These are phyloP conservation scores for Endoconidiophora laricicola DNA, from an alignment of 2,329 filamentous ascomycete genomes.

Conservation along the genomic window DNA sequence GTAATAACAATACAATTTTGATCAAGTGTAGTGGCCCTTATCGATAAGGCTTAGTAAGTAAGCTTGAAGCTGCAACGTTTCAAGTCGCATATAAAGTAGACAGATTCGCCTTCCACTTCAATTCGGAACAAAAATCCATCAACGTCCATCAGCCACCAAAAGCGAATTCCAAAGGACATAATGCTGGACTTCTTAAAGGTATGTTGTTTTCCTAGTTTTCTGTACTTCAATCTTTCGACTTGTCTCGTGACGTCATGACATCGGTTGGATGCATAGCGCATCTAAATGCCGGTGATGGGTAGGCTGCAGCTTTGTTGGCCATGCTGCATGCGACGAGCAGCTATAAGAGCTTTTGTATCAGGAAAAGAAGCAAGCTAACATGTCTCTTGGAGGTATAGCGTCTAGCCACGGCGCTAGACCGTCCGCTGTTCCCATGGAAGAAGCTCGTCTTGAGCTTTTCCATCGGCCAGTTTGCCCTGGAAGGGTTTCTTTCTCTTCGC, in stretches of 20 bases:
- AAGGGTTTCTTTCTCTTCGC: slow-evolving; percentile 73
- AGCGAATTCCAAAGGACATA: slow-evolving; percentile 5
- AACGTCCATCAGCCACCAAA: not conserved
- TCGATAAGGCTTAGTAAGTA: not conserved
- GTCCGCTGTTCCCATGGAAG: slow-evolving; percentile 94
- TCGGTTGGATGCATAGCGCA: too few relatives aligned
- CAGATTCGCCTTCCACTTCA: not conserved
- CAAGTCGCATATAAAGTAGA: not conserved
- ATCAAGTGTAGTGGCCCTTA: not conserved
- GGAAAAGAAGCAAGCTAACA: slow-evolving; percentile 6
- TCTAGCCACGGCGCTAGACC: slow-evolving; percentile 75
- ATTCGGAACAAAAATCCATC: not conserved
- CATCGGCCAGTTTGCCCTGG: slow-evolving; percentile 75
- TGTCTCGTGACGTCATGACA: slow-evolving; percentile 4
- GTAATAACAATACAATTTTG: too few relatives aligned
- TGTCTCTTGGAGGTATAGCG: slow-evolving; percentile 28
- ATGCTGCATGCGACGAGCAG: not conserved
- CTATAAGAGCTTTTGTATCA: not conserved
- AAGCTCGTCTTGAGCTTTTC: slow-evolving; percentile 89
- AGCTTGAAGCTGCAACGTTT: slow-evolving; percentile 1
- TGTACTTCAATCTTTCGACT: not conserved
- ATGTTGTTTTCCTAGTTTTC: not conserved
- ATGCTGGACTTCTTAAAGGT: slow-evolving; percentile 13
- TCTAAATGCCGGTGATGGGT: too few relatives aligned
- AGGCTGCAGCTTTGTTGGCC: too few relatives aligned